Conservation (phyloP, 495 filamentous ascomycete species). For the Penicillium egyptiacum region DNA sequence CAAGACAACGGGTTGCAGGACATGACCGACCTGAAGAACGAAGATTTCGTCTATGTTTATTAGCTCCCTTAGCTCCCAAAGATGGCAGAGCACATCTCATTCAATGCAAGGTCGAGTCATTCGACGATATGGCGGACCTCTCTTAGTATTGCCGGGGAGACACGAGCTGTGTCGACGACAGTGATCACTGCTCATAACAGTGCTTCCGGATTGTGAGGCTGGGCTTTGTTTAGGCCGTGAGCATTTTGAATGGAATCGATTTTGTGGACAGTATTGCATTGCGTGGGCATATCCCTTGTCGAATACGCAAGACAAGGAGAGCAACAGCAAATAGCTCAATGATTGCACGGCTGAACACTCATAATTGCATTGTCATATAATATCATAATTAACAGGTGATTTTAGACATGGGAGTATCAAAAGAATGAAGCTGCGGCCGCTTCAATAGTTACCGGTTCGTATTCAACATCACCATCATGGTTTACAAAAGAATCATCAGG, state of each 20-base stretch:
- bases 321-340: not conserved
- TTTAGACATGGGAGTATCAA: not conserved
- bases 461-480: not conserved
- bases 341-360: not conserved
- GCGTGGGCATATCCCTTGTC: not conserved
- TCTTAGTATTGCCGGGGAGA: constrained; percentile 3
- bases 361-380: not conserved
- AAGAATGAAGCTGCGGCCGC: constrained; percentile 3
- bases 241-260: not conserved
- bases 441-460: not conserved
- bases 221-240: not conserved
- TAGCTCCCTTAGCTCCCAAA: constrained; percentile 9
- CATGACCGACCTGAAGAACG: constrained; percentile 29
- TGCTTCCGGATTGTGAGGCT: not conserved
- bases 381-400: not conserved
- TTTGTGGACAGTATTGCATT: not conserved
- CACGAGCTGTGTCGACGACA: not conserved
- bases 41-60: constrained; percentile 35
- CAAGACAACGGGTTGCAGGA: constrained; percentile 29
- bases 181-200: not conserved
- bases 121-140: not conserved
- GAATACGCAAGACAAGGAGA: not conserved
- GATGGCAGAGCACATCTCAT: not conserved
- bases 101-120: constrained; percentile 1
- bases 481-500: not conserved